Conservation (phyloP, 139 green algal genomes). For the Chlamydomonas schloesseri region DNA sequence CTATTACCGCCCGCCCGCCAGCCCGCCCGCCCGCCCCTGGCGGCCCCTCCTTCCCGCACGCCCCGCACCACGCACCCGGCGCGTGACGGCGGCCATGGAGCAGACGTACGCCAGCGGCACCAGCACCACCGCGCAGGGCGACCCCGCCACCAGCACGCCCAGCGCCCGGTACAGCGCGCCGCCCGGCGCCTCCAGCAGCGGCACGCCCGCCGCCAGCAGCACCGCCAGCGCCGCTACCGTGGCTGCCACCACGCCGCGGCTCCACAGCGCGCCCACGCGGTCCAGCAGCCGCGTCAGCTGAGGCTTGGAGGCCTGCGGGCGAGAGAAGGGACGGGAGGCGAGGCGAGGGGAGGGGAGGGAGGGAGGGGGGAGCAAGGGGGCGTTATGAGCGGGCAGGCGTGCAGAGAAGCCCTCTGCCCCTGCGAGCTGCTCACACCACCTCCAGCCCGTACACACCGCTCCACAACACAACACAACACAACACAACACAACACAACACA, state of each 20-base stretch:
- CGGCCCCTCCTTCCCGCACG: too few species aligned
- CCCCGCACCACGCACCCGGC: slow-evolving; percentile 14
- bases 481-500: too few species aligned
- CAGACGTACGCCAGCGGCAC: slow-evolving; percentile 92
- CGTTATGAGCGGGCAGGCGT: too few species aligned
- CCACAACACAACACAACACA: too few species aligned
- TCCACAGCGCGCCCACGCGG: slow-evolving; percentile 75
- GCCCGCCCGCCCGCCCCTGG: too few species aligned
- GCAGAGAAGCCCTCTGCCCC: too few species aligned
- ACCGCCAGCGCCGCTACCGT: slow-evolving; percentile 60
- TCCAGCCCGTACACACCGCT: not conserved
- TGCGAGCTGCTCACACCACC: too few species aligned
- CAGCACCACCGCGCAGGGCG: slow-evolving; percentile 90
- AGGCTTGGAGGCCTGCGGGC: slow-evolving; percentile 66
- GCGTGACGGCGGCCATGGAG: slow-evolving; percentile 81
- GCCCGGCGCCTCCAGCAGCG: slow-evolving; percentile 66
- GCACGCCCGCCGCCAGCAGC: slow-evolving; percentile 69
- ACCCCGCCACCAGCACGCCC: slow-evolving; percentile 85
- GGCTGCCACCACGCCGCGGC: slow-evolving; percentile 73
- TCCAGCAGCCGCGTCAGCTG: slow-evolving; percentile 77
- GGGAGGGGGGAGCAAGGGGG: not conserved
- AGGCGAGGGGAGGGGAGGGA: not conserved
- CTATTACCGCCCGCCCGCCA: too few species aligned
- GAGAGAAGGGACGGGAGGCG: not conserved
- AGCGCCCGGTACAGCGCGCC: slow-evolving; percentile 86